Percentiles rank a stretch among this genome's conserved stretches.
These are phyloP conservation scores for Exidia glandulosa DNA, from an alignment of 768 basidiomycete species.

Conservation along the genomic window DNA sequence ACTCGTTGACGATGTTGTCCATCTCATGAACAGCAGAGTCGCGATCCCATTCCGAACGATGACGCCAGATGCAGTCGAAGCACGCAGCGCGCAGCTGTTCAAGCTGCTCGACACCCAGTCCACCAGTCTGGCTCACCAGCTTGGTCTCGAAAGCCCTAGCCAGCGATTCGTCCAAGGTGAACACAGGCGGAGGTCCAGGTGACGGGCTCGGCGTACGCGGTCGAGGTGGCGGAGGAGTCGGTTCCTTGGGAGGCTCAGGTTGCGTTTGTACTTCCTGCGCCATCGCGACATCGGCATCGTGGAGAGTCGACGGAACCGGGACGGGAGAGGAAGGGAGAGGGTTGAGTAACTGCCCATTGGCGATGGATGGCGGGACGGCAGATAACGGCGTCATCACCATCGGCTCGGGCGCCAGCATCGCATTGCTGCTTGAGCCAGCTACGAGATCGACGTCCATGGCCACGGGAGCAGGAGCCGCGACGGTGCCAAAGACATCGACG, in stretches of 20 bases:
- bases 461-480: slow-evolving; percentile 12
- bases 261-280: background rate
- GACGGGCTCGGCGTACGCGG: slow-evolving; percentile 34
- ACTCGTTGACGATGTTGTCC: slow-evolving; percentile 43
- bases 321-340: background rate
- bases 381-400: no score
- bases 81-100: slow-evolving; percentile 87
- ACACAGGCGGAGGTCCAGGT: slow-evolving; percentile 54
- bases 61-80: slow-evolving; percentile 73
- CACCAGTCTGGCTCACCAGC: slow-evolving; percentile 43
- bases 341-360: background rate
- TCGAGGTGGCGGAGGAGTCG: slow-evolving; percentile 13
- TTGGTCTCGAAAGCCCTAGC: slow-evolving; percentile 38
- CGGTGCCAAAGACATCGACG: background rate
- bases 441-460: slow-evolving; percentile 4
- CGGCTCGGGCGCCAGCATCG: slow-evolving; percentile 8
- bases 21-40: slow-evolving; percentile 51
- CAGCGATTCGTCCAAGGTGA: slow-evolving; percentile 45
- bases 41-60: slow-evolving; percentile 75
- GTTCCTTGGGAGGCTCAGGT: slow-evolving; percentile 5
- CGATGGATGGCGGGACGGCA: background rate
- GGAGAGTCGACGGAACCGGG: background rate
- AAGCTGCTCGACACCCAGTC: slow-evolving; percentile 74
- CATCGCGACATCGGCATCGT: background rate
- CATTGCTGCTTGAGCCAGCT: slow-evolving; percentile 6